Base-by-base conservation (phyloP, 2,329 filamentous ascomycete species). In the Penicillium crustosum region DNA sequence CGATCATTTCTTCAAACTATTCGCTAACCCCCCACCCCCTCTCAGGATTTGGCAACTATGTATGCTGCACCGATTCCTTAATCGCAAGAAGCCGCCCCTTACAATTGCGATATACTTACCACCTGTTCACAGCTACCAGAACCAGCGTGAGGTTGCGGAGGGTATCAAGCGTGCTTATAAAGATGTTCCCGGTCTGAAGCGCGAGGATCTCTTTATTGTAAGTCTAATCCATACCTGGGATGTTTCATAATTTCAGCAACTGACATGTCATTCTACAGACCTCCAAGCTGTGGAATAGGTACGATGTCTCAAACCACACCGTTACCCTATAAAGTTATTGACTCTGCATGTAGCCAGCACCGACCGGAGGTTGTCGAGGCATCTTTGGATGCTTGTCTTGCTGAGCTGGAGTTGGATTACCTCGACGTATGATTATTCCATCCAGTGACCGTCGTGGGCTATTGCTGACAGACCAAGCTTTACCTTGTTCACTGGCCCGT, bases 221-320 rank as follows among this genome's bases (percentile, higher is more conserved):
- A 58, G 71, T 61, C 21, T 29, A 6, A 41, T 12, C 6, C 23
- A 21, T 36, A 9, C 6, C 25, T 8, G 6, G 9, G 13, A 42
- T 15, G 10, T 27, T 17, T 17, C 21, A 15, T 0, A 2, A 4
- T 44, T 35, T 29, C 17, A 42, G 27, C 6, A 21, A 53, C 55
- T 57, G 15, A 47, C 21, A 4, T 36, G 5, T 15, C 0, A 27
- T 38, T 19, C 4, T 29, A 54, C 49, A 75, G 73, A 86, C 84
- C n/a, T 81, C 80, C 61, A 87, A 87, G 75, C 75, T 86, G 13
- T 87, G 83, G 83, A 85, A 85, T 73, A 72, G 36, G 61, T 63
- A 60, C 6, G 29, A 9, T 47, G 4, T 17, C 13, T n/a, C 2
- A 0, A 29, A 17, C 6, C 19, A 17, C 6, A 13, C 9, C 19